Evolutionary conservation across 2,329 filamentous ascomycete genomes (phyloP), one percentile per base, ranked within the genome.

Genomic region (Sarocladium kiliense): DNA sequence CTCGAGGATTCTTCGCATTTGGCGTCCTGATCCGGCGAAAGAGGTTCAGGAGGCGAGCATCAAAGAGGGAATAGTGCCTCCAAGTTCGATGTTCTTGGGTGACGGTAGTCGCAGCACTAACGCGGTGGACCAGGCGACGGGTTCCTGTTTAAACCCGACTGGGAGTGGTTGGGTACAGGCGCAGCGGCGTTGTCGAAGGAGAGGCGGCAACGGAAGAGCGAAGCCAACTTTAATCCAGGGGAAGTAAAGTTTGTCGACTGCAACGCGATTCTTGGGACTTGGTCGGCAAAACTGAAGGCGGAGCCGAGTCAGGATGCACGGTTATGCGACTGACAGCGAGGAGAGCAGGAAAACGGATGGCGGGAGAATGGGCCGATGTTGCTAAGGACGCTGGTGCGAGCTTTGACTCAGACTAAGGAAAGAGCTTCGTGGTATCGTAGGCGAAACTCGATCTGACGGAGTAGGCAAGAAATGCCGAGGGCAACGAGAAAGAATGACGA

Each of bases 71-170:
- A 51, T 51, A 27, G 47, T 27, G 47, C 30, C n/a, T 21, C 5
- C 27, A 32, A 51, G 27, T 7, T 18, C 47, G 25, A 36, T 36
- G 23, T 23, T 18, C 27, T 36, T 36, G 14, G 25, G 6, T n/a
- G n/a, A 36, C 30, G 25, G 47, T 51, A 51, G 27, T 32, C 26
- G 30, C 5, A 36, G 36, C 50, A 53, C 50, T 53, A 53, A 53
- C n/a, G 50, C 50, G 19, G 50, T 27, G 50, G 18, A 21, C 50
- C 50, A 53, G n/a, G 49, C 18, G 18, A 27, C 34, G 23, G 10
- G 32, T 41, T 53, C 50, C 50, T 39, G 50, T 23, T 53, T 53
- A 51, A 51, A 51, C 47, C 47, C 47, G 19, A 51, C 27, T 36
- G 3, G 47, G 47, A 34, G 47, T 34, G 47, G 47, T 23, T 27